Evolutionary conservation across 192 early-diverging fungal species (phyloP).

Genomic region (Linnemannia exigua): DNA sequence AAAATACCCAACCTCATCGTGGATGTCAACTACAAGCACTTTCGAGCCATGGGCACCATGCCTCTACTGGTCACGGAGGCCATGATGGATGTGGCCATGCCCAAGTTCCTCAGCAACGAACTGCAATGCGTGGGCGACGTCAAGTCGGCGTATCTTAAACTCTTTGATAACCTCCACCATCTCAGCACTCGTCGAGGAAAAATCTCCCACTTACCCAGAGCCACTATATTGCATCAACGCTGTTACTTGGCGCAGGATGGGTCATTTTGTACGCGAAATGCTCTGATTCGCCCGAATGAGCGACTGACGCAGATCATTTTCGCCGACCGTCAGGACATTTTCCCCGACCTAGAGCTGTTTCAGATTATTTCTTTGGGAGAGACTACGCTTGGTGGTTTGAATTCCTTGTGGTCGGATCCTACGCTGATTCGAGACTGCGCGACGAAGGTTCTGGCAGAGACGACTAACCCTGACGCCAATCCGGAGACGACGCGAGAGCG

Average conservation of each 20-base stretch:
- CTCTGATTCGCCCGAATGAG: neutral
- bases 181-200: neutral
- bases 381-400: neutral
- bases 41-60: conserved; percentile 2
- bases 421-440: conserved; percentile 7
- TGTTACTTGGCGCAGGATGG: conserved; percentile 11
- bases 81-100: neutral
- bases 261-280: neutral
- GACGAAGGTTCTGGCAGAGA: neutral
- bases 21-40: neutral
- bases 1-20: neutral
- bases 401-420: no score
- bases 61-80: neutral
- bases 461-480: neutral
- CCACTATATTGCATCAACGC: neutral
- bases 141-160: neutral
- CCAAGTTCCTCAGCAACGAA: neutral
- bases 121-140: neutral
- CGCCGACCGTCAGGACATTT: neutral
- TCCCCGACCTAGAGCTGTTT: neutral
- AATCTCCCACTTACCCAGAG: neutral
- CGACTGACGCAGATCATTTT: neutral
- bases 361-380: no score
- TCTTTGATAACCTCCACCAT: neutral
- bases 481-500: neutral